Percentiles rank a stretch among this genome's conserved stretches.
Conservation (phyloP, 768 basidiomycete species). For the Gymnopilus dilepis region DNA sequence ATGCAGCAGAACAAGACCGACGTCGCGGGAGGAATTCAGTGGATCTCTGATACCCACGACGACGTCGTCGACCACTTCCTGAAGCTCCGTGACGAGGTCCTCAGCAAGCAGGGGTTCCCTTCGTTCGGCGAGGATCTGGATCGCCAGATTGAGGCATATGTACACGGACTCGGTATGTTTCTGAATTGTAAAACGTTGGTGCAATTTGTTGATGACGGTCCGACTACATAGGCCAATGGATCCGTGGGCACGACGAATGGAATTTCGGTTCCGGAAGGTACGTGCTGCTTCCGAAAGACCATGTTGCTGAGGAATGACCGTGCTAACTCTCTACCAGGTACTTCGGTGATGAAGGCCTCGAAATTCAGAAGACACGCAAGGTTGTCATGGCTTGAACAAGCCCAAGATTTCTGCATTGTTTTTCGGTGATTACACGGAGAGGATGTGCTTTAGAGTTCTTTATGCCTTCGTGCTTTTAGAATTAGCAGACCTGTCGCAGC, state of each 20-base stretch:
- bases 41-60: constrained; percentile 15
- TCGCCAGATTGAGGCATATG: constrained; percentile 11
- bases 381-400: too few relatives aligned
- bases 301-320: too few relatives aligned
- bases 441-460: too few relatives aligned
- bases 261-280: constrained; percentile 6
- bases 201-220: too few relatives aligned
- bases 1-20: constrained; percentile 17
- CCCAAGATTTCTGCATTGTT: too few relatives aligned
- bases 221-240: constrained; percentile 12
- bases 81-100: neutral
- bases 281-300: neutral
- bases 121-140: constrained; percentile 16
- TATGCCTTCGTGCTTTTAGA: too few relatives aligned
- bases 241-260: constrained; percentile 21
- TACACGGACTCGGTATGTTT: neutral
- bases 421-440: too few relatives aligned
- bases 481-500: too few relatives aligned
- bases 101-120: constrained; percentile 9
- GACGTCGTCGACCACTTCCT: constrained; percentile 12
- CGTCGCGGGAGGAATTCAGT: constrained; percentile 14
- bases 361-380: constrained; percentile 16
- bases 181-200: neutral
- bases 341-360: constrained; percentile 14
- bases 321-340: neutral